Base-by-base conservation (phyloP, 306 rosid genomes). In the Ochetophila trinervis region DNA sequence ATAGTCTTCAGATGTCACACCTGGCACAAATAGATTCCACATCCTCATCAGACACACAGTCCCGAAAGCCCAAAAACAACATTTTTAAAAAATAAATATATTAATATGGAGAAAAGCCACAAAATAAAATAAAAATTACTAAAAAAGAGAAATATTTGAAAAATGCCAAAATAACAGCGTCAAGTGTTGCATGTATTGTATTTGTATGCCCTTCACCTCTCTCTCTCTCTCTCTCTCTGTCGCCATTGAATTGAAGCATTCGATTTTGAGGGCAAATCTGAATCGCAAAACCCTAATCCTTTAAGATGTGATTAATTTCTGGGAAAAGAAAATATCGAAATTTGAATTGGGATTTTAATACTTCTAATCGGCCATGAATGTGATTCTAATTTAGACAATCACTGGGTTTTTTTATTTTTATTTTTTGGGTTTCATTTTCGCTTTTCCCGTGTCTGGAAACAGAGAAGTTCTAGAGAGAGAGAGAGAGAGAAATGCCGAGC, bases 401-500 rank as follows among this genome's bases (percentile, higher is more conserved):
- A 19, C 72, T 49, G 16, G 12, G 44, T 36, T 27, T 71, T 15
- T 2, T 45, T 47, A 8, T 51, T 77, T 37, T 57, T 27, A 1
- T 4, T 27, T 27, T 27, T 27, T 27, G 32, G 32, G 32, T 27
- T 27, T 57, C 65, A 11, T 64, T 57, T 50, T 50, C 5, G 54
- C 19, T 50, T 50, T 50, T 58, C n/a, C 53, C 52, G 75, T 72
- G 74, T 66, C 61, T 71, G 57, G 69, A 62, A 64, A 32, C 17
- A 42, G 32, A 22, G 13, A 16, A 19, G 40, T 16, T 62, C 49
- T 14, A 48, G 36, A 70, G 34, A 30, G 62, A 52, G 63, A 22
- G 68, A 14, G 68, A 60, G 66, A 32, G 35, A 69, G 81, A 79
- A 63, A 93, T 93, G 99, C 97, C 99, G 65, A 84, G 83, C 82